Percentiles rank a stretch among this genome's conserved stretches.
phyloP scores from a whole-genome alignment of 805 yeast species.

The Huiozyma naganishii region DNA sequence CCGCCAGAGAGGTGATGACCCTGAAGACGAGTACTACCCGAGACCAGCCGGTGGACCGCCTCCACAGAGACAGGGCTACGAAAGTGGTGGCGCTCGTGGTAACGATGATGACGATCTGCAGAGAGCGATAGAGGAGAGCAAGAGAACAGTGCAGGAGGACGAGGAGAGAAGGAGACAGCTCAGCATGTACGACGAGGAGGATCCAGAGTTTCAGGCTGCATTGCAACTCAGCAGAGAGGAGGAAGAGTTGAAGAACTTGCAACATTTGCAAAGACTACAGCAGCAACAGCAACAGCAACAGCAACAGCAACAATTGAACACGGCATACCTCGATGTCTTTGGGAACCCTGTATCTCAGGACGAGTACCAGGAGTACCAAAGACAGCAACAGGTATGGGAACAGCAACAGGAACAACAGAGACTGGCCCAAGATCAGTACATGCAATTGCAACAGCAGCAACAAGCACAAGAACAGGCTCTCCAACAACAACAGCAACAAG shows the following conservation, averaged over 20 bases:
- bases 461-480: constrained; percentile 5
- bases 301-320: constrained; percentile 4
- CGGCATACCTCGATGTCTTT: constrained; percentile 18
- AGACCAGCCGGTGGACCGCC: not conserved
- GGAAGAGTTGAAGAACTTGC: constrained; percentile 23
- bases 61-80: not conserved
- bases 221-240: constrained; percentile 24
- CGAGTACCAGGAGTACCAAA: constrained; percentile 22
- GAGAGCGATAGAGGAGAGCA: constrained; percentile 71
- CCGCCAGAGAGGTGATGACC: not conserved
- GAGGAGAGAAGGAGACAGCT: constrained; percentile 40
- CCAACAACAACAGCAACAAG: constrained; percentile 3
- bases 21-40: not conserved
- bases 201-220: constrained; percentile 23
- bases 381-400: constrained; percentile 19
- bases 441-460: constrained; percentile 19
- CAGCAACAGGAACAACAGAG: constrained; percentile 22
- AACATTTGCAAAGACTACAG: constrained; percentile 19
- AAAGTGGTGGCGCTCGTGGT: constrained; percentile 8
- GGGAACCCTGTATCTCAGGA: constrained; percentile 23
- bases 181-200: constrained; percentile 13
- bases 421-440: constrained; percentile 17
- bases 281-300: constrained; percentile 12
- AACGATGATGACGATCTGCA: constrained; percentile 65
- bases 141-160: constrained; percentile 76